Conservation (phyloP, 768 basidiomycete species). For the Boletus patriciae region DNA sequence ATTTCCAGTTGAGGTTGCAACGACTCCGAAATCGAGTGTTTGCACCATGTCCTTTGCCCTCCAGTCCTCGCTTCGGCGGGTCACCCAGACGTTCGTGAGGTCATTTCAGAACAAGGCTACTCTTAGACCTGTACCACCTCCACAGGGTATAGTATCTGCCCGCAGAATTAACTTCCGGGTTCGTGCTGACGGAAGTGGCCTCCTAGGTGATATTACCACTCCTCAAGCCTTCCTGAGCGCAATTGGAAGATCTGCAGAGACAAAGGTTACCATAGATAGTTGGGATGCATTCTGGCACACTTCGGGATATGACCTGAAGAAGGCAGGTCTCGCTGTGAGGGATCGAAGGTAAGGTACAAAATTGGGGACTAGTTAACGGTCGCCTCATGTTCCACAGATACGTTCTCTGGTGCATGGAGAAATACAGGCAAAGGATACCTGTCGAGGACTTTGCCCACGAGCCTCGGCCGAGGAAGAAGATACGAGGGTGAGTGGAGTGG, state of each 20-base stretch:
- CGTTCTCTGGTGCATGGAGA: slow-evolving; percentile 83
- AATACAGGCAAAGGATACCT: slow-evolving; percentile 59
- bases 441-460: slow-evolving; percentile 65
- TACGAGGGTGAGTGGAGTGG: slow-evolving; percentile 63
- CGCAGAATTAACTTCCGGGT: background rate
- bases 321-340: slow-evolving; percentile 61
- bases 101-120: slow-evolving; percentile 33
- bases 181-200: slow-evolving; percentile 9
- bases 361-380: background rate
- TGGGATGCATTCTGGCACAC: slow-evolving; percentile 76
- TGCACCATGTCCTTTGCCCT: slow-evolving; percentile 25
- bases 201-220: slow-evolving; percentile 50
- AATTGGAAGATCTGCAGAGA: slow-evolving; percentile 68
- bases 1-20: background rate
- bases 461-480: slow-evolving; percentile 67
- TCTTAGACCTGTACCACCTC: slow-evolving; percentile 21
- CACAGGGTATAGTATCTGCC: slow-evolving; percentile 20
- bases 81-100: slow-evolving; percentile 24
- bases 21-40: background rate
- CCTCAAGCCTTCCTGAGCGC: slow-evolving; percentile 68
- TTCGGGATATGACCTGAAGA: slow-evolving; percentile 56
- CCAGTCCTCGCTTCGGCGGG: slow-evolving; percentile 19
- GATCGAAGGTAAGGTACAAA: slow-evolving; percentile 64
- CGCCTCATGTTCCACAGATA: slow-evolving; percentile 50
- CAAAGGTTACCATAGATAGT: slow-evolving; percentile 58